Conservation (phyloP, 1,139 yeast genomes). For the Nakaseomyces nivariensis region DNA sequence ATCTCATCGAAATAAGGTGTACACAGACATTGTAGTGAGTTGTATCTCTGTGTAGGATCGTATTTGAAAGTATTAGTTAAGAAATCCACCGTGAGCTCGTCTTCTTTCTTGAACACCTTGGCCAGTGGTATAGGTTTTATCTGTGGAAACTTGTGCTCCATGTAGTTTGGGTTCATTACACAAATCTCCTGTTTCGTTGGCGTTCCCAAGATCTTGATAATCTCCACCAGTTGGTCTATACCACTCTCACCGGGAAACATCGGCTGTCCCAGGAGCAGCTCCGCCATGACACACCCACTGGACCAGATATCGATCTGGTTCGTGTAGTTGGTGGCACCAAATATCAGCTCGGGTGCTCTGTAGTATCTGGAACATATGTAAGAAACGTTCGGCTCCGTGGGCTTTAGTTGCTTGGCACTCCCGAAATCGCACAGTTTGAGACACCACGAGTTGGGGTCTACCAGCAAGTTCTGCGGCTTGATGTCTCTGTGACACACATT, state of each 20-base stretch:
- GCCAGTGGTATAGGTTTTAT: constrained; percentile 86
- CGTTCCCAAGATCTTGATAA: constrained; percentile 90
- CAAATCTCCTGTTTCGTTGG: constrained; percentile 88
- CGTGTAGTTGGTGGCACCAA: constrained; percentile 89
- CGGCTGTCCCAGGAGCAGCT: constrained; percentile 88
- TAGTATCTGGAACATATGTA: constrained; percentile 94
- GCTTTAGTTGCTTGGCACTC: constrained; percentile 88
- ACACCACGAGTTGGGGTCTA: constrained; percentile 75
- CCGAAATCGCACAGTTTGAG: constrained; percentile 95
- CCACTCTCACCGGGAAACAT: constrained; percentile 97
- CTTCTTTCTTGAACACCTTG: constrained; percentile 61
- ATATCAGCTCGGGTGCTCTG: constrained; percentile 87
- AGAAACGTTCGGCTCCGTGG: constrained; percentile 87
- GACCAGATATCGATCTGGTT: constrained; percentile 97
- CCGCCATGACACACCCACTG: constrained; percentile 98
- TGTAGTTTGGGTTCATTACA: constrained; percentile 93
- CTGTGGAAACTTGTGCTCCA: constrained; percentile 95
- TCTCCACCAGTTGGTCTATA: constrained; percentile 93
- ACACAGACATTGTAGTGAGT: constrained; percentile 27
- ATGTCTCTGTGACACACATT: constrained; percentile 97
- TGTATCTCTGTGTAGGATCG: constrained; percentile 28
- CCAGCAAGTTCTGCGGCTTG: constrained; percentile 87
- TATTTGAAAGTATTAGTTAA: constrained; percentile 25
- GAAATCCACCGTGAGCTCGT: constrained; percentile 26
- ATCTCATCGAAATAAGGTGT: constrained; percentile 27